Base-by-base conservation (phyloP, 1,284 basidiomycete genomes). In the Rhodotorula sp. region DNA sequence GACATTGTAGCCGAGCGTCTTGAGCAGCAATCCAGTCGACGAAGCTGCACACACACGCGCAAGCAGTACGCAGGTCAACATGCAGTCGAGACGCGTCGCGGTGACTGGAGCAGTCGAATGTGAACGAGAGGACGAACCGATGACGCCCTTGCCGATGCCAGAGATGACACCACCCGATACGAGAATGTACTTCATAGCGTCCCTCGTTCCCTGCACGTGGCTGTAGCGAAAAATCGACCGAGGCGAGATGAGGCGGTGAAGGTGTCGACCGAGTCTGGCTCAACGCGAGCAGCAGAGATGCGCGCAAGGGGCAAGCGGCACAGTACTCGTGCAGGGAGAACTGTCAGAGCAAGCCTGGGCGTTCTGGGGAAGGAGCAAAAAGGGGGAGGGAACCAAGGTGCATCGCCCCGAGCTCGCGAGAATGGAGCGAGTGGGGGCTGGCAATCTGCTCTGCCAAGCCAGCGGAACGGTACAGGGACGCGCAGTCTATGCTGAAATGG, bases 1-100 rank as follows among this genome's bases (percentile, higher is more conserved):
- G 79, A 98, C 95, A 82, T 94, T 95, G 75, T 96, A 85, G 58
- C 95, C 95, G 46, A 90, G 88, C 60, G 93, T 98, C 84, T 98
- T 98, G 81, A 99, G 86, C 65, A 99, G 86, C 63, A 99, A 85
- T 74, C 95, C 95, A 24, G 96, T 98, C 71, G 95, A 98, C 55
- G 95, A 99, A 77, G 95, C 95, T 79, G 68, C 57, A 49, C 22
- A 24, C 49, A n/a, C 49, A 3, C 33, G 24, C 22, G 49, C 24
- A 51, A 24, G 12, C 24, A 51, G 24, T 26, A 8, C 22, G 49
- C 24, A 51, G 49, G 45, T 49, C 24, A 56, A 33, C 44, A 51
- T 51, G 6, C 24, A 51, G 24, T 14, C 24, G 22, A 51, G 26
- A 54, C 53, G 53, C 53, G 53, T 54, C 51, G 51, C 6, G n/a